These are phyloP conservation scores for Penicillium sp. DNA, from an alignment of 2,329 filamentous ascomycete species.

Conservation along the genomic window DNA sequence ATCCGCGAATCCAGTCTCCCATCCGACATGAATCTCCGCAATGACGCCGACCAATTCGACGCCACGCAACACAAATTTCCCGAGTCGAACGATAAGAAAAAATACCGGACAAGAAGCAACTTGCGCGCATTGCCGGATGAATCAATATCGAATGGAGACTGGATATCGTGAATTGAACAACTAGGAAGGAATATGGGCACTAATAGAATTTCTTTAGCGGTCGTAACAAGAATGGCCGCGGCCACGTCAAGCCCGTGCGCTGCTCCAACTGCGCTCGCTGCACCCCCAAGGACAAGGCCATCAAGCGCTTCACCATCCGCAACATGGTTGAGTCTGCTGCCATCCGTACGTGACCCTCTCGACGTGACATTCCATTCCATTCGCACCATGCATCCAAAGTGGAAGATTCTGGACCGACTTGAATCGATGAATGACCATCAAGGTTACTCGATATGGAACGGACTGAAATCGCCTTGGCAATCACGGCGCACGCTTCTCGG, in stretches of 20 bases:
- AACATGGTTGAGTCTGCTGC: constrained; percentile 99
- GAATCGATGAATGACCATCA: not conserved
- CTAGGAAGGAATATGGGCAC: constrained; percentile 22
- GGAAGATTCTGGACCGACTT: not conserved
- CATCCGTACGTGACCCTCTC: constrained; percentile 76
- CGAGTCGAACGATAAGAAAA: constrained; percentile 3
- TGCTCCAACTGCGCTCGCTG: constrained; percentile 87
- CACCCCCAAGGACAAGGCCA: constrained; percentile 99
- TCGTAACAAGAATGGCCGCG: constrained; percentile 99
- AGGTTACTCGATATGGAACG: not conserved
- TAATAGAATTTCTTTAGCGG: constrained; percentile 63
- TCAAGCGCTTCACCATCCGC: constrained; percentile 99
- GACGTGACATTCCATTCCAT: constrained; percentile 55
- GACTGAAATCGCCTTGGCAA: not conserved
- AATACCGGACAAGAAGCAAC: constrained; percentile 8
- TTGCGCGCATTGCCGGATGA: constrained; percentile 28
- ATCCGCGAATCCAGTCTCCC: constrained; percentile 30
- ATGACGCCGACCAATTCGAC: constrained; percentile 27
- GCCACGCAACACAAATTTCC: constrained; percentile 9
- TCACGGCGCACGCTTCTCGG: not conserved
- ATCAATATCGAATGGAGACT: constrained; percentile 22
- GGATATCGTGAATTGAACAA: constrained; percentile 18
- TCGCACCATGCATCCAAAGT: constrained; percentile 16
- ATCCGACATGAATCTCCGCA: constrained; percentile 34
- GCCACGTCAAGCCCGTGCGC: constrained; percentile 99